Evolutionary conservation across 345 rosid genomes (phyloP), one percentile per base, ranked within the genome.

Genomic region (Arabidopsis arenosa): DNA sequence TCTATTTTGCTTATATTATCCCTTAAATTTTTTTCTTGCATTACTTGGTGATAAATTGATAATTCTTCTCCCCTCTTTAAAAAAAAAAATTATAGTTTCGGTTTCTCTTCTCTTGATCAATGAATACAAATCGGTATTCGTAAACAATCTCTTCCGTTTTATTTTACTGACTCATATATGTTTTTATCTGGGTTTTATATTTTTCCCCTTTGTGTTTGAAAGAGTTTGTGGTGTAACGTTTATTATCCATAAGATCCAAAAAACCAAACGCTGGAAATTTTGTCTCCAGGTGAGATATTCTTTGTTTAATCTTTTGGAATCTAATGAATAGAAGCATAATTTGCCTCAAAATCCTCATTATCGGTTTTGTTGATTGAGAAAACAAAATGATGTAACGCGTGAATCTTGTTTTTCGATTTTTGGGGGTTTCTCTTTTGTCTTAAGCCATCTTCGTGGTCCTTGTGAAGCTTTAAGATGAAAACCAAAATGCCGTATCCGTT

Each of bases 101-200:
- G 76, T 77, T 77, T 71, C 75, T 68, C 60, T 14, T 66, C 30
- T 54, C 17, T 54, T 56, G 76, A 69, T 44, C 76, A 72, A 52
- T 40, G 69, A 61, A 62, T 62, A 62, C 68, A 51, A 37, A 72
- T 51, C 48, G 63, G 54, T 63, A 72, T 52, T 2, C 1, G 35
- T 36, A 45, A 62, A 5, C 17, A 32, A 4, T 52, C 14, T 18
- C 48, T 71, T 45, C 48, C 63, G 76, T 71, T 77, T 64, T 61
- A 23, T 48, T 48, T 48, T 48, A 23, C 23, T 70, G 4, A 15
- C 58, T 55, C 39, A 28, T 62, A 11, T 62, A 13, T 51, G 36
- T 32, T 36, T 44, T 32, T 33, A 52, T 40, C 67, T 66, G 67
- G 54, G 49, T 69, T 63, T 41, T 15, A 23, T 18, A 6, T 51